Conservation (phyloP, 202 grass and related monocot species). For the Brachypodium distachyon region DNA sequence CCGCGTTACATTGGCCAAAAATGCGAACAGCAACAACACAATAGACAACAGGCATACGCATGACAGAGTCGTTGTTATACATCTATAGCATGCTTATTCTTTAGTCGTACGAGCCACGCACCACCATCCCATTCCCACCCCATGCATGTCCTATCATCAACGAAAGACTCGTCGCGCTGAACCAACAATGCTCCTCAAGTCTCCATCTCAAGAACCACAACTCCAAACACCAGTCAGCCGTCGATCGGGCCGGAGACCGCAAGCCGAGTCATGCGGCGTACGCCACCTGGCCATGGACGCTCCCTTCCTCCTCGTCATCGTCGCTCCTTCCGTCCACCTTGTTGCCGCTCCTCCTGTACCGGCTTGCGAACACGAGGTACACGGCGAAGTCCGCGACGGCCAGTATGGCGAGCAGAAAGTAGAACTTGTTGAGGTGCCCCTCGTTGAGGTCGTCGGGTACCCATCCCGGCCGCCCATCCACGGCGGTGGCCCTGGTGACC, state of each 20-base stretch:
- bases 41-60: not conserved
- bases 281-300: not conserved
- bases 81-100: slow-evolving; percentile 22
- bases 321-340: slow-evolving; percentile 49
- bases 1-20: slow-evolving; percentile 32
- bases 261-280: not conserved
- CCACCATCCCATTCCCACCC: not conserved
- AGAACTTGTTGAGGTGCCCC: slow-evolving; percentile 90
- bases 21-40: not conserved
- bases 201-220: slow-evolving; percentile 35
- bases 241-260: not conserved
- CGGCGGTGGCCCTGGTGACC: slow-evolving; percentile 50
- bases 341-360: slow-evolving; percentile 48
- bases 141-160: slow-evolving; percentile 40
- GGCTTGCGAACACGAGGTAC: slow-evolving; percentile 58
- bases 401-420: slow-evolving; percentile 58
- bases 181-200: not conserved
- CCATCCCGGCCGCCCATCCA: slow-evolving; percentile 47
- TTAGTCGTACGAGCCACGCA: not conserved
- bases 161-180: slow-evolving; percentile 16
- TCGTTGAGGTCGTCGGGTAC: slow-evolving; percentile 73
- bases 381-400: slow-evolving; percentile 51
- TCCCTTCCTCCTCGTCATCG: slow-evolving; percentile 25
- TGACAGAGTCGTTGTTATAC: not conserved
- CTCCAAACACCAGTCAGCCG: not conserved